Base-by-base conservation (phyloP, 768 basidiomycete species). In the Trametes cinnabarina region DNA sequence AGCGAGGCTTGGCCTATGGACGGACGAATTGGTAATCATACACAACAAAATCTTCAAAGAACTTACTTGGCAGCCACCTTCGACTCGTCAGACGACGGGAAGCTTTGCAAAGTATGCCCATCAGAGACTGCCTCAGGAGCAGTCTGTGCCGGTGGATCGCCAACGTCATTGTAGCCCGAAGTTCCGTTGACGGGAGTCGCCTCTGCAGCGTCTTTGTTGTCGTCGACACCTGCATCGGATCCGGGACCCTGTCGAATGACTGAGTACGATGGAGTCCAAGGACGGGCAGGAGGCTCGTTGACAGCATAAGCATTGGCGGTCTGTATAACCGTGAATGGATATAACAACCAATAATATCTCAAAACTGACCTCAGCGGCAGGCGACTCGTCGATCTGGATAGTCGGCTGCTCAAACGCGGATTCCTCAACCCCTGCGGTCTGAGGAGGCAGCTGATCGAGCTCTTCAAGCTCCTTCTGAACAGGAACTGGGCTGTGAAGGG, bases 181-280 rank as follows among this genome's bases (percentile, higher is more conserved):
- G 7, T 12, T 6, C 30, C 30, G 30, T 32, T 32, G 30, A 12
- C 30, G 12, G 30, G 12, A 32, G 43, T 34, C 25, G 46, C 43
- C 26, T 57, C 47, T 32, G 30, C 22, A 19, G 51, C 40, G 14
- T 51, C 14, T 15, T 51, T 50, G 23, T 19, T 3, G n/a, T 51
- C 54, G 20, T 61, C 59, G 8, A 28, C 49, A n/a, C 59, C 59
- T 11, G 46, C 54, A 35, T 55, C 59, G 15, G 66, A 63, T 35
- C 62, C 58, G 41, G 68, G 62, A n/a, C 73, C 74, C 62, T 74
- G 73, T 3, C 60, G 59, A 14, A 71, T 72, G 10, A 75, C 74
- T 9, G 73, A 69, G 53, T 76, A 76, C 14, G 75, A 76, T 5
- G 73, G 74, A 11, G 74, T 74, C 74, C 73, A 75, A 4, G 75